Evolutionary conservation across 1,284 basidiomycete genomes (phyloP).

Genomic region (Ceratobasidium theobromae): DNA sequence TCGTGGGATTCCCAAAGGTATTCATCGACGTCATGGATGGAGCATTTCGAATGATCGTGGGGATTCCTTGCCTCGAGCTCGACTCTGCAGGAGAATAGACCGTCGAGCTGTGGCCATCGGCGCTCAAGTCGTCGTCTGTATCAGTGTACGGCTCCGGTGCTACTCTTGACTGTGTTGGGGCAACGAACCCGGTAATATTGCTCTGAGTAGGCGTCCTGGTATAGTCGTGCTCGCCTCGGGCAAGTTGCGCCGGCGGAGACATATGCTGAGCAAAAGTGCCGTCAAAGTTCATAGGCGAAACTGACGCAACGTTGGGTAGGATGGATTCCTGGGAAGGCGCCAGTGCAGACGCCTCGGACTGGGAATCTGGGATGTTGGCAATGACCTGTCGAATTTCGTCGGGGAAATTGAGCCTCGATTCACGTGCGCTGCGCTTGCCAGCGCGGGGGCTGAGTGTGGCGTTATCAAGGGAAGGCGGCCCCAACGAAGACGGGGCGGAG

Average conservation of each 20-base stretch:
- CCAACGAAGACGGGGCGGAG: constrained; percentile 35
- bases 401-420: constrained; percentile 66
- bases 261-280: constrained; percentile 14
- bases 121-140: constrained; percentile 24
- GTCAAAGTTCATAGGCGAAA: constrained; percentile 24
- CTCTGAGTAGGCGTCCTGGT: constrained; percentile 16
- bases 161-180: constrained; percentile 5
- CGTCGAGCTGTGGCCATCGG: constrained; percentile 21
- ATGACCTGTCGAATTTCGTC: constrained; percentile 73
- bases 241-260: constrained; percentile 3
- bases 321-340: no score
- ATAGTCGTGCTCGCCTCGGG: not conserved
- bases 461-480: not conserved
- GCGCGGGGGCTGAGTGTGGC: not conserved
- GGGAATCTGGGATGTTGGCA: constrained; percentile 60
- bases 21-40: constrained; percentile 23
- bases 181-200: constrained; percentile 14
- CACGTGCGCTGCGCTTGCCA: constrained; percentile 45
- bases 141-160: not conserved
- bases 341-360: no score
- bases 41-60: constrained; percentile 31
- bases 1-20: not conserved
- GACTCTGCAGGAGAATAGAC: constrained; percentile 29
- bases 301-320: constrained; percentile 5
- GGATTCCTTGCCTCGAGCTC: constrained; percentile 13